A percentile compares a stretch with the other conserved stretches of the same genome.
Conservation (phyloP, 2,329 filamentous ascomycete genomes). For the Lachnellula willkommii region DNA sequence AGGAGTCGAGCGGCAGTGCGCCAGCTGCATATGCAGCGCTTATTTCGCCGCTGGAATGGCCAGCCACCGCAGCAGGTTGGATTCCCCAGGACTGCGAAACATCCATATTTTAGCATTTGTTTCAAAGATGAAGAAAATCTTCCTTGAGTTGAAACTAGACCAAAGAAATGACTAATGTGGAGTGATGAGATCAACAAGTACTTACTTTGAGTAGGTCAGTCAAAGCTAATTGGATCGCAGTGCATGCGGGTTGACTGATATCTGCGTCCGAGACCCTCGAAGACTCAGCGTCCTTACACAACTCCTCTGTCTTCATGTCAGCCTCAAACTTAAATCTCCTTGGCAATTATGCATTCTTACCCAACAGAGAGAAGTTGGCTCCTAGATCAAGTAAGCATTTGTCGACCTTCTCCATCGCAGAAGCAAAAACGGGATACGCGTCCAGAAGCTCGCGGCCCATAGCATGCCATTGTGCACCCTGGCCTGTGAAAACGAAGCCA, state of each 20-base stretch:
- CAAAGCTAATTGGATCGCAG: conserved; percentile 44
- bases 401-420: conserved; percentile 32
- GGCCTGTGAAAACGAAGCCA: conserved; percentile 28
- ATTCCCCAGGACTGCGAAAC: conserved; percentile 36
- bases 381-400: conserved; percentile 35
- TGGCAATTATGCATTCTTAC: neutral
- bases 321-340: neutral
- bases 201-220: conserved; percentile 36
- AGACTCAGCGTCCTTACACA: conserved; percentile 32
- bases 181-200: neutral
- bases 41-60: conserved; percentile 47
- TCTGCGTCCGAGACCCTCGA: conserved; percentile 35
- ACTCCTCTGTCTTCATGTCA: conserved; percentile 28
- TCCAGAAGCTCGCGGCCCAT: conserved; percentile 28
- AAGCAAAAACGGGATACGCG: conserved; percentile 33
- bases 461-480: conserved; percentile 19
- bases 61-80: conserved; percentile 36
- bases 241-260: conserved; percentile 43
- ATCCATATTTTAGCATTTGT: neutral
- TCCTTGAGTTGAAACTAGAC: neutral
- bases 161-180: neutral
- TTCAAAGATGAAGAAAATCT: neutral
- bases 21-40: conserved; percentile 42
- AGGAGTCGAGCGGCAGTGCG: conserved; percentile 30
- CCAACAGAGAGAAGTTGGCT: conserved; percentile 21